phyloP scores from a whole-genome alignment of 768 basidiomycete genomes.

The Calocybe cyanea region DNA sequence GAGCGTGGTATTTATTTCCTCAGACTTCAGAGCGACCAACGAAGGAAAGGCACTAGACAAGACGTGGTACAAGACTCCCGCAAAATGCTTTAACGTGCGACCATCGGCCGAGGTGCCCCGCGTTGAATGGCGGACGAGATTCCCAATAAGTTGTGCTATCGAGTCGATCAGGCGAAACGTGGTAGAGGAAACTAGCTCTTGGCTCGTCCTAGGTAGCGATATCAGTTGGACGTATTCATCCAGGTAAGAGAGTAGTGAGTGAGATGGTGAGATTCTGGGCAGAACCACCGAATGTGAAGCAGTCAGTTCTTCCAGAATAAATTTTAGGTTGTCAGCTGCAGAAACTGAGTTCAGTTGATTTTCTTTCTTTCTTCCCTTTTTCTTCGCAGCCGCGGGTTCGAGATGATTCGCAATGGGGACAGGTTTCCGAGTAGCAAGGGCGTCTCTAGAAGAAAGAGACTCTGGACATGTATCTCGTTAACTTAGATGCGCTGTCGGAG shows the following conservation, averaged over 20 bases:
- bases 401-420: slow-evolving; percentile 13
- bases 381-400: slow-evolving; percentile 12
- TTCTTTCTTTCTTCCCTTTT: slow-evolving; percentile 20
- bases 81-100: slow-evolving; percentile 19
- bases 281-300: slow-evolving; percentile 3
- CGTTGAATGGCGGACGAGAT: slow-evolving; percentile 5
- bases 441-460: slow-evolving; percentile 20
- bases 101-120: slow-evolving; percentile 8
- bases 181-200: slow-evolving; percentile 23
- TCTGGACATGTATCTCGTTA: slow-evolving; percentile 7
- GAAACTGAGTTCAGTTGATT: slow-evolving; percentile 9
- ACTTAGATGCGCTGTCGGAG: slow-evolving; percentile 5
- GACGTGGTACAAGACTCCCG: slow-evolving; percentile 14
- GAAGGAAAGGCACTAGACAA: slow-evolving; percentile 15
- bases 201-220: slow-evolving; percentile 21
- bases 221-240: slow-evolving; percentile 27
- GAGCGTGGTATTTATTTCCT: slow-evolving; percentile 7
- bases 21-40: slow-evolving; percentile 9
- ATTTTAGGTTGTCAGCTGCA: slow-evolving; percentile 11
- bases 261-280: slow-evolving; percentile 8
- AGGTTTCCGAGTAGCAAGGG: slow-evolving; percentile 13
- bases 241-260: slow-evolving; percentile 25
- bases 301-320: slow-evolving; percentile 17
- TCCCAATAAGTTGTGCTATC: slow-evolving; percentile 15
- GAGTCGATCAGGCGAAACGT: slow-evolving; percentile 27